These are phyloP conservation scores for Candida buenavistaensis DNA, from an alignment of 1,139 yeast genomes.

Conservation along the genomic window DNA sequence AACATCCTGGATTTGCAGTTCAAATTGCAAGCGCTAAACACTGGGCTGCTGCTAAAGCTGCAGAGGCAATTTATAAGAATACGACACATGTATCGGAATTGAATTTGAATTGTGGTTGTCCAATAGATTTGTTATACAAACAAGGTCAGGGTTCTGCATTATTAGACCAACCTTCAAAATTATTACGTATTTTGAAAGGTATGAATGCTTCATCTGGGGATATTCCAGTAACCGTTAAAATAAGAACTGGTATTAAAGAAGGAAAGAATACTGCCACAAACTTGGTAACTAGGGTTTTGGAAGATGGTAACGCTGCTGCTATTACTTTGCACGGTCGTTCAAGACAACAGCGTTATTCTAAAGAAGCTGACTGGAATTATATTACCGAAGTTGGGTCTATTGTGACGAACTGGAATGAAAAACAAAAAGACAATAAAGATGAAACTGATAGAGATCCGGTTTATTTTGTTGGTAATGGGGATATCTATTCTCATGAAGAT, in stretches of 20 bases:
- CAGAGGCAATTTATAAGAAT: slow-evolving; percentile 69
- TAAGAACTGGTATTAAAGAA: slow-evolving; percentile 89
- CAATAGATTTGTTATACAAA: slow-evolving; percentile 86
- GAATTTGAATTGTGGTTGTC: slow-evolving; percentile 95
- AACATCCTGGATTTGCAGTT: slow-evolving; percentile 87
- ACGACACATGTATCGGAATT: slow-evolving; percentile 66
- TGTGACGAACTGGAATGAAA: slow-evolving; percentile 59
- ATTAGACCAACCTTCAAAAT: slow-evolving; percentile 83
- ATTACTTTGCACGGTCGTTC: slow-evolving; percentile 95
- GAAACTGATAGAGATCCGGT: slow-evolving; percentile 48
- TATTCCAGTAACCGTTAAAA: slow-evolving; percentile 86
- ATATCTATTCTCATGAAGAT: slow-evolving; percentile 81
- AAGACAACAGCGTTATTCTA: slow-evolving; percentile 91
- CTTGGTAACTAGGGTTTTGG: slow-evolving; percentile 66
- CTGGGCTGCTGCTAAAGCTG: slow-evolving; percentile 92
- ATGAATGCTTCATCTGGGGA: slow-evolving; percentile 91
- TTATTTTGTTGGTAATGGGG: slow-evolving; percentile 88
- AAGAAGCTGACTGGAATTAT: slow-evolving; percentile 91
- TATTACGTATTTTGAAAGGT: slow-evolving; percentile 75
- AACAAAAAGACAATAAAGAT: slow-evolving; percentile 55
- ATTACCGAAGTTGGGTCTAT: slow-evolving; percentile 70
- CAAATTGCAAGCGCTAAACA: slow-evolving; percentile 91
- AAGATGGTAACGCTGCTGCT: slow-evolving; percentile 83
- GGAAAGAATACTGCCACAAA: slow-evolving; percentile 82
- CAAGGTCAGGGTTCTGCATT: slow-evolving; percentile 97